Evolutionary conservation across 2,329 filamentous ascomycete genomes (phyloP), one percentile per base, ranked within the genome.

Genomic region (Pseudogymnoascus sp.): DNA sequence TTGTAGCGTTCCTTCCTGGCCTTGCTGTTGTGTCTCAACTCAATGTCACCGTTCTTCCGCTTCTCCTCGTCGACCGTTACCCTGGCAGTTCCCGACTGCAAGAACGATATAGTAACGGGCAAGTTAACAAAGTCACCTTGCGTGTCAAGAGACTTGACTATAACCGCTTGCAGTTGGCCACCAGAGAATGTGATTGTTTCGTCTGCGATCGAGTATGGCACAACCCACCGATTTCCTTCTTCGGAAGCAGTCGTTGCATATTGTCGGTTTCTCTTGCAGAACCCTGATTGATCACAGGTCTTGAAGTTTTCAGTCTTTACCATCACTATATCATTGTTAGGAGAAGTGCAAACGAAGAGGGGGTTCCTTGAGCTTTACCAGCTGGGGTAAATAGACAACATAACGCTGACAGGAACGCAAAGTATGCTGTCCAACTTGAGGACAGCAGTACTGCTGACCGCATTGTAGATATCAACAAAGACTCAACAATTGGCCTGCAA

Each of bases 301-400:
- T 97, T 99, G 81, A 97, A 99, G 73, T 95, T 92, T 69, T 96
- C 85, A 71, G 96, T 88, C 76, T 99, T 99, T 58, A 99, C 94
- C 68, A 83, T 80, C 65, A 82, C 91, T 95, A 45, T 34, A 23
- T 6, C 8, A 61, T 62, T 61, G 63, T 62, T 57, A 62, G 23
- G 58, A 59, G 61, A 26, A n/a, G 28, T 55, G 6, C 5, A 26
- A 8, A 61, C 21, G 45, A 30, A 30, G 8, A 15, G 35, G 8
- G 18, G 3, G 1, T 18, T 13, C 13, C 57, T 2, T 7, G 21
- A 28, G 19, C 57, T 59, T 72, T 77, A 89, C 88, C 78, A 75
- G 82, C 81, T 69, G 85, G 82, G 56, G 80, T 79, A 65, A 89
- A 74, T 28, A 90, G 72, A 67, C 78, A 83, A 67, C 79, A 77